Conservation (phyloP, 1,284 basidiomycete genomes). For the Trichosporon inkin region DNA sequence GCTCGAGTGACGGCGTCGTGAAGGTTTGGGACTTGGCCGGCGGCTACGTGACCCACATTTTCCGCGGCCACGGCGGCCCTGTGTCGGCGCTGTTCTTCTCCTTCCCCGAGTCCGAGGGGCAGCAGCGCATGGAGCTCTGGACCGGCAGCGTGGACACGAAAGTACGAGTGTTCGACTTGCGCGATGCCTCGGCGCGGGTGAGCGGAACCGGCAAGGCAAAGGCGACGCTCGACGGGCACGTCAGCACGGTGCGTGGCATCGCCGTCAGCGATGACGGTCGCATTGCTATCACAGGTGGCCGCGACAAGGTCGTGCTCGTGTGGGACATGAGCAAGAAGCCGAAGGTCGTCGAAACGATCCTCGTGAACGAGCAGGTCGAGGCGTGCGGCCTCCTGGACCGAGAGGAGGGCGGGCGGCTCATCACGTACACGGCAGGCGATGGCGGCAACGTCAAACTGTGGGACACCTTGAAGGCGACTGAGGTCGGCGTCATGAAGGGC, state of each 20-base stretch:
- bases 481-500: constrained; percentile 58
- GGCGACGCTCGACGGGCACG: constrained; percentile 81
- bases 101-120: constrained; percentile 54
- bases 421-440: constrained; percentile 83
- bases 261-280: constrained; percentile 77
- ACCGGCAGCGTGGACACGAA: constrained; percentile 84
- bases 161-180: constrained; percentile 84
- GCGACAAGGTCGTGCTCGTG: constrained; percentile 82
- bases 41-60: constrained; percentile 89
- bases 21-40: constrained; percentile 92
- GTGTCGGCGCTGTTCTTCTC: constrained; percentile 84
- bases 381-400: constrained; percentile 62
- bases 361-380: constrained; percentile 81
- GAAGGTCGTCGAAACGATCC: constrained; percentile 73
- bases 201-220: constrained; percentile 59
- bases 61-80: constrained; percentile 94
- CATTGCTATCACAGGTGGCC: constrained; percentile 80
- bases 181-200: constrained; percentile 58
- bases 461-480: constrained; percentile 66
- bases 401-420: constrained; percentile 51
- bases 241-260: constrained; percentile 81
- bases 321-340: constrained; percentile 65
- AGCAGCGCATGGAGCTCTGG: constrained; percentile 67
- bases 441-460: constrained; percentile 77
- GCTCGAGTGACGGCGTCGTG: constrained; percentile 89